These are phyloP conservation scores for Colletotrichum melonis DNA, from an alignment of 2,329 filamentous ascomycete genomes.

Conservation along the genomic window DNA sequence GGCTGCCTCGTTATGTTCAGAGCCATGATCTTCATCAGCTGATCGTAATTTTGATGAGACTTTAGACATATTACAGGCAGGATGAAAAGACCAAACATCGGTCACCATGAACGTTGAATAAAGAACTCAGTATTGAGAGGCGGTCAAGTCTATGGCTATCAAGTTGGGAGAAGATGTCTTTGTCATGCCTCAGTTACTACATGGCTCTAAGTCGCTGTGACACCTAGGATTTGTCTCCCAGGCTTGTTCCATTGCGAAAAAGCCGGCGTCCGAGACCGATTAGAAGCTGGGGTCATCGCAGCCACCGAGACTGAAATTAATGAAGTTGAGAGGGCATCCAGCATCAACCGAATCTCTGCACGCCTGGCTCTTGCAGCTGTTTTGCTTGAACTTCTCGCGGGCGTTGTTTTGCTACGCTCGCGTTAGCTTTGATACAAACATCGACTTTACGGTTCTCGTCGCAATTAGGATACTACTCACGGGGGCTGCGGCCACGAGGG, in stretches of 20 bases:
- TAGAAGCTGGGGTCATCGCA: constrained; percentile 19
- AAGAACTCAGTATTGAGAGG: neutral
- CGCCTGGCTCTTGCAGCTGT: constrained; percentile 22
- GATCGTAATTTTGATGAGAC: too few relatives aligned
- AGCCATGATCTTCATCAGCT: too few relatives aligned
- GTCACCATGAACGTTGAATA: neutral
- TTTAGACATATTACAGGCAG: neutral
- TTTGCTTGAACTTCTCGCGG: constrained; percentile 14
- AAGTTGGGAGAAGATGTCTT: neutral
- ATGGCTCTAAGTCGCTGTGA: neutral
- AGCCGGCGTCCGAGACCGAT: neutral
- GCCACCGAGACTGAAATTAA: constrained; percentile 18
- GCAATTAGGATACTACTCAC: neutral
- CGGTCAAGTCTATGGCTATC: neutral
- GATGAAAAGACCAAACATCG: neutral
- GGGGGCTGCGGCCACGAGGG: neutral
- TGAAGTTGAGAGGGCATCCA: constrained; percentile 5
- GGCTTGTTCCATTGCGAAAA: neutral
- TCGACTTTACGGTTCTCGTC: neutral
- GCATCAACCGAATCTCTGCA: constrained; percentile 14
- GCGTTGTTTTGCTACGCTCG: constrained; percentile 3
- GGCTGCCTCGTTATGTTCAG: too few relatives aligned
- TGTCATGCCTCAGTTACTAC: neutral
- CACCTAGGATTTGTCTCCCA: neutral
- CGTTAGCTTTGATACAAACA: neutral